phyloP scores from a whole-genome alignment of 768 basidiomycete genomes.

The Suillus subaureus region DNA sequence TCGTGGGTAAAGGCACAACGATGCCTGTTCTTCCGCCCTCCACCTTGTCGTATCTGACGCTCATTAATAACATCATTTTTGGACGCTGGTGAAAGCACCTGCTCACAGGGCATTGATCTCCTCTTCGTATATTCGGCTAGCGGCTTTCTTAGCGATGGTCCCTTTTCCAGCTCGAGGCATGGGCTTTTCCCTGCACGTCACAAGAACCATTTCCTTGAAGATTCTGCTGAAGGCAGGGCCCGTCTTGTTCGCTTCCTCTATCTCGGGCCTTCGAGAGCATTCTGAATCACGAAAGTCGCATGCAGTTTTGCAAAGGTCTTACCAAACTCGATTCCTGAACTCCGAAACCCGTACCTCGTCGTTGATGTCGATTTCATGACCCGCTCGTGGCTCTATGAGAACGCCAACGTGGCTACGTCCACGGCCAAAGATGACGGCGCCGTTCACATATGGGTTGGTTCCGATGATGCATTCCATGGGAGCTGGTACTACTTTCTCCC shows the following conservation, averaged over 20 bases:
- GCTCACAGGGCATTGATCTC: conserved; percentile 51
- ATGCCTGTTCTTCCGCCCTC: conserved; percentile 28
- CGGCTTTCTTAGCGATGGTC: conserved; percentile 42
- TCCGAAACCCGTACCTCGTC: conserved; percentile 25
- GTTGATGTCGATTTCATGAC: conserved; percentile 20
- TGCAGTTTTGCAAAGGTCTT: not conserved
- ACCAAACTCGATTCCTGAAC: conserved; percentile 37
- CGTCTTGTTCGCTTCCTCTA: conserved; percentile 45
- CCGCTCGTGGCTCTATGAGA: conserved; percentile 29
- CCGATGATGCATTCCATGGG: conserved; percentile 29
- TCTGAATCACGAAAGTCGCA: not conserved
- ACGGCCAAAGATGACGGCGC: conserved; percentile 36
- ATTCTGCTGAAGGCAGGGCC: conserved; percentile 46
- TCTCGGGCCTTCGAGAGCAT: conserved; percentile 32
- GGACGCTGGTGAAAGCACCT: not conserved
- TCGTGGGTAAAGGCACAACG: conserved; percentile 22
- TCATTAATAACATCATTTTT: not conserved
- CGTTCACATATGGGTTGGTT: conserved; percentile 22
- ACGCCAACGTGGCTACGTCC: conserved; percentile 35
- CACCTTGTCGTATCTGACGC: conserved; percentile 35
- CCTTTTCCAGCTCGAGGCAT: conserved; percentile 49
- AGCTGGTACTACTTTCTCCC: conserved; percentile 26
- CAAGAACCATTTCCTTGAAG: conserved; percentile 57
- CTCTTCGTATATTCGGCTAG: conserved; percentile 39
- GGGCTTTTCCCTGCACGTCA: conserved; percentile 43